Evolutionary conservation across 331 rosid genomes (phyloP), one percentile per base, ranked within the genome.

Genomic region (Malus hybrid): DNA sequence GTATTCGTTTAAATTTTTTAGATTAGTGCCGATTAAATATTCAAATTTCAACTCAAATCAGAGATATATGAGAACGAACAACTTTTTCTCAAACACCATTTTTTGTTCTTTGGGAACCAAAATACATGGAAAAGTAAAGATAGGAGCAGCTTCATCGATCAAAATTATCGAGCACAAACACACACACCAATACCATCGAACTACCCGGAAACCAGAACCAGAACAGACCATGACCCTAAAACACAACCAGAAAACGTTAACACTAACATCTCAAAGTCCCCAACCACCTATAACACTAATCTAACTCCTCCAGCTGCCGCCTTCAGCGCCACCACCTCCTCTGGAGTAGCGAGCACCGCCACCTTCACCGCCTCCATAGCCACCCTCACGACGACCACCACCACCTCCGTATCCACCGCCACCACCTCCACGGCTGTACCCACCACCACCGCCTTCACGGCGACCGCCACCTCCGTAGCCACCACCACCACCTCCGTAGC

Each of bases 251-350:
- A 52, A 18, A 52, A 9, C 46, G 12, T 1, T 0, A 52, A 16
- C 57, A 16, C 57, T 9, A 39, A 52, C 8, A 52, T 6, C 18
- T 16, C n/a, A 6, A 6, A 15, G 10, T 1, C 57, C 57, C 57
- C 2, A 52, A 52, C 19, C 7, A 18, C 20, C 57, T 52, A 50
- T 16, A 8, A 1, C 31, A 10, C 64, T 57, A 4, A 1, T 29
- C 62, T 86, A 88, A 57, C 13, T 88, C 81, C 97, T 90, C 98
- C 98, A 93, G 81, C 60, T 89, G n/a, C 96, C 96, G 0, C 87
- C 97, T 0, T 91, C 80, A 15, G 71, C 72, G 11, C 84, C 97
- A 10, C 97, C 93, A 0, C 89, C 84, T 0, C 94, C 80, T 13
- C 88, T 72, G 0, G 87, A 78, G 87, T 89, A 83, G 0, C 89